These are phyloP conservation scores for Coffea eugenioides DNA, from an alignment of 257 asterid genomes.

Conservation along the genomic window DNA sequence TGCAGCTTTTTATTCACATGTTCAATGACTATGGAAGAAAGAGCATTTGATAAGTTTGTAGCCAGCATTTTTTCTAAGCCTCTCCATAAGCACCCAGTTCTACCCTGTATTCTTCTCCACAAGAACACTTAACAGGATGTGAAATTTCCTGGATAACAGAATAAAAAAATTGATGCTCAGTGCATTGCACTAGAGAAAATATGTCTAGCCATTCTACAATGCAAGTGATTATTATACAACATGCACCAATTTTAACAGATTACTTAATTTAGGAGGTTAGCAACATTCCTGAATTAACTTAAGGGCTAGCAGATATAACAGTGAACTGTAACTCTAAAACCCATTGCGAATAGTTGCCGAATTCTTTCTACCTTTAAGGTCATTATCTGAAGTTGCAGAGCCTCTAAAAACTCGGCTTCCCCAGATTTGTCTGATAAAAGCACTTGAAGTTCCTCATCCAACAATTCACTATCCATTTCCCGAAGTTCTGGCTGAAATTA, in stretches of 20 bases:
- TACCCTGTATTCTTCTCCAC: conserved; percentile 66
- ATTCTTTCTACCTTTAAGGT: conserved; percentile 51
- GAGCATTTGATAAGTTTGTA: background rate
- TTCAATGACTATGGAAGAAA: background rate
- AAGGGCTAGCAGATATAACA: background rate
- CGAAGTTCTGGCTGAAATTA: conserved; percentile 60
- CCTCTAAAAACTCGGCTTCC: conserved; percentile 66
- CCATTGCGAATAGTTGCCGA: background rate
- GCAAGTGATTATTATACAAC: background rate
- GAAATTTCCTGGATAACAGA: conserved; percentile 53
- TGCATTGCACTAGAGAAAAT: background rate
- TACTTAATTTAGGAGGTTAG: background rate
- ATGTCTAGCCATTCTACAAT: background rate
- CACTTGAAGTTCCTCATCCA: conserved; percentile 72
- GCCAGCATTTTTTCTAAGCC: conserved; percentile 12
- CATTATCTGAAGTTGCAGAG: conserved; percentile 67
- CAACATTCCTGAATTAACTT: background rate
- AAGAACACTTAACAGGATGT: conserved; percentile 56
- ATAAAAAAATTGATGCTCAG: background rate
- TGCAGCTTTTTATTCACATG: conserved; percentile 9
- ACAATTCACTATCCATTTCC: conserved; percentile 50
- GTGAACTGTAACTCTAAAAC: background rate
- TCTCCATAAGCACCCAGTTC: conserved; percentile 35
- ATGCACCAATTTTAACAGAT: background rate
- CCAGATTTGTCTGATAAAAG: conserved; percentile 68